phyloP scores from a whole-genome alignment of 75 land plant genomes.

The Isoetes taiwanensis region DNA sequence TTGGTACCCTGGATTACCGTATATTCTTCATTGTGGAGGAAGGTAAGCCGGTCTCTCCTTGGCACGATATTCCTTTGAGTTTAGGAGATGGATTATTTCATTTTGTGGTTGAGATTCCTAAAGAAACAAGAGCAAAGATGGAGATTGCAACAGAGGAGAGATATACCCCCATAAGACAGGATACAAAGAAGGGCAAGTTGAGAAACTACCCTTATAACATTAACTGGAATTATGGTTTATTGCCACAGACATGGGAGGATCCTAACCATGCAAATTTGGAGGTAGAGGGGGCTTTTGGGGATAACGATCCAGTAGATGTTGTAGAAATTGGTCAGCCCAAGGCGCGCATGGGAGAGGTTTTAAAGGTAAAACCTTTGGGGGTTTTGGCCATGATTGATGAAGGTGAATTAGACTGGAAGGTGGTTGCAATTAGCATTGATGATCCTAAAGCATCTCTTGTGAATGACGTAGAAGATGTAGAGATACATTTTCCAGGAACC shows the following conservation, averaged over 20 bases:
- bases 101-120: conserved; percentile 7
- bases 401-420: conserved; percentile 98
- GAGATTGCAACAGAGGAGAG: conserved; percentile 9
- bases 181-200: conserved; percentile 15
- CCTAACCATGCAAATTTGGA: conserved; percentile 69
- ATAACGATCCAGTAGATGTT: conserved; percentile 97
- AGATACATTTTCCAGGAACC: conserved; percentile 93
- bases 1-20: conserved; percentile 60
- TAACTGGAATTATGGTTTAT: conserved; percentile 94
- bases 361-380: conserved; percentile 82
- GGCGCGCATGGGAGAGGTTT: conserved; percentile 57
- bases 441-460: conserved; percentile 90
- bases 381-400: conserved; percentile 98
- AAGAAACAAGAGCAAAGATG: conserved; percentile 6
- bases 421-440: conserved; percentile 83
- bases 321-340: conserved; percentile 84
- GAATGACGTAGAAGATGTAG: conserved; percentile 72
- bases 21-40: conserved; percentile 64
- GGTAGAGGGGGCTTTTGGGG: conserved; percentile 87
- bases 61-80: conserved; percentile 10
- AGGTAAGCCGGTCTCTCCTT: conserved; percentile 31
- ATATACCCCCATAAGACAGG: conserved; percentile 8
- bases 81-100: neutral
- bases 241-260: conserved; percentile 98
- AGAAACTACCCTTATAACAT: conserved; percentile 95